Conservation (phyloP, 345 rosid genomes). For the Raphanus sativus region DNA sequence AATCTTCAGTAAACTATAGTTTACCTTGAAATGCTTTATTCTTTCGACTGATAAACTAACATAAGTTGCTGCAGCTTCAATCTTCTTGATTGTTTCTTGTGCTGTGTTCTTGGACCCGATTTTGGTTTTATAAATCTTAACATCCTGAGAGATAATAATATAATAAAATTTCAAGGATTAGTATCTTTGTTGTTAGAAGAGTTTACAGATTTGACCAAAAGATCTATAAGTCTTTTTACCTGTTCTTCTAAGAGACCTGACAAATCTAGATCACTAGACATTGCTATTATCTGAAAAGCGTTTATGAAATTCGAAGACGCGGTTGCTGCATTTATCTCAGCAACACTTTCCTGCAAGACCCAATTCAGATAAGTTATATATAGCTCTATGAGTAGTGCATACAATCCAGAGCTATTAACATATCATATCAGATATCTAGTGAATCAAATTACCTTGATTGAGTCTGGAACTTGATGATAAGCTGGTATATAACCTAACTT, state of each 20-base stretch:
- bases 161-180: neutral
- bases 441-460: constrained; percentile 50
- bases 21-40: constrained; percentile 60
- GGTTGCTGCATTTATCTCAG: constrained; percentile 42
- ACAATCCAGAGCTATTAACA: neutral
- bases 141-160: constrained; percentile 49
- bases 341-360: constrained; percentile 51
- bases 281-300: constrained; percentile 90
- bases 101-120: constrained; percentile 67
- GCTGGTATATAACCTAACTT: constrained; percentile 62
- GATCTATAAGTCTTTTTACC: constrained; percentile 35
- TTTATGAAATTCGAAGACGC: constrained; percentile 73
- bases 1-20: neutral
- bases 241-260: constrained; percentile 87
- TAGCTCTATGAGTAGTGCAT: neutral
- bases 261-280: constrained; percentile 90
- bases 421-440: constrained; percentile 5
- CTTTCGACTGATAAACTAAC: constrained; percentile 61
- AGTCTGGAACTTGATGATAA: constrained; percentile 56
- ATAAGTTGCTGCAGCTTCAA: constrained; percentile 76
- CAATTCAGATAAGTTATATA: constrained; percentile 14
- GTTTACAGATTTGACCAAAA: neutral
- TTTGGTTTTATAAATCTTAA: constrained; percentile 60
- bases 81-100: constrained; percentile 71
- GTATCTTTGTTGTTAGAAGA: constrained; percentile 6